Percentiles rank a stretch among this genome's conserved stretches.
These are phyloP conservation scores for Ogataea dorogensis DNA, from an alignment of 805 yeast genomes.

Conservation along the genomic window DNA sequence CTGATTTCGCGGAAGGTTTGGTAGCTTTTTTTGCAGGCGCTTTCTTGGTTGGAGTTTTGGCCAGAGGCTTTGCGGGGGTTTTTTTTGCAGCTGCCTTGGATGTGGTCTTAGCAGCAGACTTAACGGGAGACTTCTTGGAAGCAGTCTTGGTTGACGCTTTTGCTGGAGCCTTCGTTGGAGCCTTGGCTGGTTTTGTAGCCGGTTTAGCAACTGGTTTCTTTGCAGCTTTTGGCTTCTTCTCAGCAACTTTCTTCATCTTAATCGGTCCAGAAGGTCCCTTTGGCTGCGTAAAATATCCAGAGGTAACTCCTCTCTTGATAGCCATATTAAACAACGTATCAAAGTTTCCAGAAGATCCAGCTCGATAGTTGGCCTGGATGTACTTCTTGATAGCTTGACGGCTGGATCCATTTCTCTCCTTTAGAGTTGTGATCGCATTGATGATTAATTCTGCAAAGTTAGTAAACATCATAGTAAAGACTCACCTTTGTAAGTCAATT, in stretches of 20 bases:
- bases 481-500: conserved; percentile 49
- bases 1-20: too few species aligned
- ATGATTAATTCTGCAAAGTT: conserved; percentile 52
- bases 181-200: conserved; percentile 26
- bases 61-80: conserved; percentile 26
- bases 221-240: conserved; percentile 30
- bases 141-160: conserved; percentile 11
- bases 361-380: conserved; percentile 60
- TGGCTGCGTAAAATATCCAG: conserved; percentile 79
- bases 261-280: conserved; percentile 90
- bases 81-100: conserved; percentile 26
- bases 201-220: conserved; percentile 26
- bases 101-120: conserved; percentile 32
- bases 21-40: conserved; percentile 22
- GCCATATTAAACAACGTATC: conserved; percentile 77
- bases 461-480: conserved; percentile 17
- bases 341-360: conserved; percentile 55
- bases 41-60: too few species aligned
- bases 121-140: conserved; percentile 28
- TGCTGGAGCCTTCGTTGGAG: conserved; percentile 29
- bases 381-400: conserved; percentile 88
- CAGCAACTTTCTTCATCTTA: conserved; percentile 50
- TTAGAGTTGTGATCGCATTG: conserved; percentile 66
- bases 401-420: conserved; percentile 79
- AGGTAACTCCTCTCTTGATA: conserved; percentile 73